phyloP scores from a whole-genome alignment of 1,284 basidiomycete genomes.

The Moesziomyces aphidis region DNA sequence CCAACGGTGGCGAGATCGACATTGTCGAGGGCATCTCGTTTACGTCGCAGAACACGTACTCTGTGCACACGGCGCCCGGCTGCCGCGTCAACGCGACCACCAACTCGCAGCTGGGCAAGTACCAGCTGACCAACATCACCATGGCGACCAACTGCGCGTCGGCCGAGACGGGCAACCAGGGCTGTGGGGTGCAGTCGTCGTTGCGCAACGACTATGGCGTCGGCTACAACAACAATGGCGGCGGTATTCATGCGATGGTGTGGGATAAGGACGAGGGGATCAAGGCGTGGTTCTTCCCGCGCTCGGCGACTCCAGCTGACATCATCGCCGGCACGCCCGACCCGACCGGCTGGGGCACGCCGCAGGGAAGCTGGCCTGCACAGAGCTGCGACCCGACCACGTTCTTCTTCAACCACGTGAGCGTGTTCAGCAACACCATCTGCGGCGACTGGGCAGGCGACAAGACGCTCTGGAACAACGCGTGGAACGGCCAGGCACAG shows the following conservation, averaged over 20 bases:
- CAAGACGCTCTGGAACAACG: constrained; percentile 38
- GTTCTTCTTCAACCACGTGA: constrained; percentile 68
- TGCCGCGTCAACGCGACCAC: constrained; percentile 43
- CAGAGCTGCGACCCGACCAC: constrained; percentile 70
- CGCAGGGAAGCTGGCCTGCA: constrained; percentile 72
- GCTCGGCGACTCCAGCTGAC: constrained; percentile 70
- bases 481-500: constrained; percentile 30
- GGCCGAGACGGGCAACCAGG: constrained; percentile 73
- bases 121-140: constrained; percentile 31
- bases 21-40: constrained; percentile 58
- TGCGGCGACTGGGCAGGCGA: constrained; percentile 52
- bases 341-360: constrained; percentile 70
- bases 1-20: constrained; percentile 60
- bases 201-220: constrained; percentile 72
- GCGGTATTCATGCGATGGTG: constrained; percentile 70
- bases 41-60: constrained; percentile 49
- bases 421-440: constrained; percentile 51
- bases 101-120: constrained; percentile 35
- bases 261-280: constrained; percentile 68
- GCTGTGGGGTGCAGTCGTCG: constrained; percentile 74
- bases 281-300: constrained; percentile 73
- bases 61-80: constrained; percentile 47
- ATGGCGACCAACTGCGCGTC: constrained; percentile 73
- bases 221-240: constrained; percentile 74
- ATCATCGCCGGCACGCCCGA: constrained; percentile 67